These are phyloP conservation scores for Oxyria digyna DNA, from an alignment of 148 eudicot species.

Conservation along the genomic window DNA sequence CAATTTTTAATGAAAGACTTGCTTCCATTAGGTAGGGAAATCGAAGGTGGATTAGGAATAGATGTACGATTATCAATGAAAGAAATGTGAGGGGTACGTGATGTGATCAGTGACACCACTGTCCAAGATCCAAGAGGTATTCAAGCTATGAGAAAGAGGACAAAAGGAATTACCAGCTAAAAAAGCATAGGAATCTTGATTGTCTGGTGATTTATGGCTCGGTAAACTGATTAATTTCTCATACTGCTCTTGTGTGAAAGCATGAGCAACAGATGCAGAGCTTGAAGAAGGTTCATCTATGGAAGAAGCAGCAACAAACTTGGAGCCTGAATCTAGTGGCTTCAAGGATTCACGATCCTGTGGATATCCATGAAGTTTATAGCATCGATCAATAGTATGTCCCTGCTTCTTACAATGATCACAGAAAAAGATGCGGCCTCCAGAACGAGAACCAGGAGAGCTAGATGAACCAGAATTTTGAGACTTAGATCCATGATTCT, in stretches of 20 bases:
- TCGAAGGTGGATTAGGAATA: background rate
- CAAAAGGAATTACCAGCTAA: background rate
- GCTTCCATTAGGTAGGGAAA: too few relatives aligned
- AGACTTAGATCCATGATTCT: too few relatives aligned
- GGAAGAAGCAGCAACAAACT: background rate
- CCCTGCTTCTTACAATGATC: background rate
- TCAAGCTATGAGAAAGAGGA: background rate
- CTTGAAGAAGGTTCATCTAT: too few relatives aligned
- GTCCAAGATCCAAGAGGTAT: background rate
- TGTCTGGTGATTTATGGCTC: background rate
- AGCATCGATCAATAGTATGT: background rate
- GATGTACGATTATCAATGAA: background rate
- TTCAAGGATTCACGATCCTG: background rate
- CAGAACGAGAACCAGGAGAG: background rate
- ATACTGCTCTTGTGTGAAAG: too few relatives aligned
- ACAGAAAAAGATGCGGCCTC: background rate
- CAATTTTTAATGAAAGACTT: background rate
- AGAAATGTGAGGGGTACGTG: background rate
- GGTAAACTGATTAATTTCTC: too few relatives aligned
- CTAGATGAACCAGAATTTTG: too few relatives aligned
- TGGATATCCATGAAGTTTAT: background rate
- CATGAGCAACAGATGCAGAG: too few relatives aligned
- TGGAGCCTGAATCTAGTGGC: fast-evolving
- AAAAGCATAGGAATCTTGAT: background rate
- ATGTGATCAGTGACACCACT: background rate